Conservation (phyloP, 345 rosid genomes). For the Gossypium longicalyx region DNA sequence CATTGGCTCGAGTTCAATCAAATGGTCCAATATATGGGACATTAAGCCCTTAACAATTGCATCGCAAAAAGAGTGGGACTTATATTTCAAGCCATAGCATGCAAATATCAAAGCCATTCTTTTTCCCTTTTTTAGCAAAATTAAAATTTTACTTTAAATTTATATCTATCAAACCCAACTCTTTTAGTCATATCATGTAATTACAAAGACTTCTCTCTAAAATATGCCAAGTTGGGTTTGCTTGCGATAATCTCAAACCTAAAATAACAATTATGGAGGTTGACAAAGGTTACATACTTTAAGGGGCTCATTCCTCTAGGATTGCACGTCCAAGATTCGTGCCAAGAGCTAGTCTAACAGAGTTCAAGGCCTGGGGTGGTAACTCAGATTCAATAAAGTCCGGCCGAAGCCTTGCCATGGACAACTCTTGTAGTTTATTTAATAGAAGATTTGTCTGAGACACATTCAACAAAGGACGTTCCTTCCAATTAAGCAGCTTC, state of each 20-base stretch:
- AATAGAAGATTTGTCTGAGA: slow-evolving; percentile 64
- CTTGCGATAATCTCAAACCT: neutral
- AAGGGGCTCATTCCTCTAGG: slow-evolving; percentile 45
- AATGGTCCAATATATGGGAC: too few relatives aligned
- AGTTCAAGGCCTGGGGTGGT: slow-evolving; percentile 55
- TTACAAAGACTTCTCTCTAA: neutral
- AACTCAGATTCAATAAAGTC: slow-evolving; percentile 56
- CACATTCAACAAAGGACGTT: slow-evolving; percentile 58
- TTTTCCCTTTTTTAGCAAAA: too few relatives aligned
- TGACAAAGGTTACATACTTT: neutral
- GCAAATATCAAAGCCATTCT: too few relatives aligned
- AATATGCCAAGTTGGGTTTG: neutral
- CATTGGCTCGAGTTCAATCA: too few relatives aligned
- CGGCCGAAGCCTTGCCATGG: slow-evolving; percentile 67
- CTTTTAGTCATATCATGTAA: slow-evolving; percentile 57
- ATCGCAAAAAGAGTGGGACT: too few relatives aligned
- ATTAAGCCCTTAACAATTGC: too few relatives aligned
- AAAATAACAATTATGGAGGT: neutral
- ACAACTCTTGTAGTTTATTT: slow-evolving; percentile 78
- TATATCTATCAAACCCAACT: neutral
- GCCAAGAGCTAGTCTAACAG: slow-evolving; percentile 78
- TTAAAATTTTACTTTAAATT: too few relatives aligned
- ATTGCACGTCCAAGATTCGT: slow-evolving; percentile 81
- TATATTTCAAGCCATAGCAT: too few relatives aligned
- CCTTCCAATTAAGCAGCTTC: slow-evolving; percentile 75